Evolutionary conservation across 148 eudicot species (phyloP).

Genomic region (Linanthus parryae): DNA sequence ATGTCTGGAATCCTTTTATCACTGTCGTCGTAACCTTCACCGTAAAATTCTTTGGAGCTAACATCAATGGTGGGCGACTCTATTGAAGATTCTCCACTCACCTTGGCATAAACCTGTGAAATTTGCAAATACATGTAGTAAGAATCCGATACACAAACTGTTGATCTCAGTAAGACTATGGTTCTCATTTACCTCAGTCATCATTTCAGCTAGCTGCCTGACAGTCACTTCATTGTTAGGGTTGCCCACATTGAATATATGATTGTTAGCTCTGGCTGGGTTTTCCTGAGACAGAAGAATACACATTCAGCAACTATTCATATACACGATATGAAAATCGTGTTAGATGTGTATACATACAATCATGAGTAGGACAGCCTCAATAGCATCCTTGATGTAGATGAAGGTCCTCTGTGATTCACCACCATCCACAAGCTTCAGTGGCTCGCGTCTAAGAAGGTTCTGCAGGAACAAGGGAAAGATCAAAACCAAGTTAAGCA

Average conservation of each 20-base stretch:
- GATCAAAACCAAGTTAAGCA: not conserved
- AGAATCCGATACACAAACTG: too few relatives aligned
- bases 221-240: conserved; percentile 99
- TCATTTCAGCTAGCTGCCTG: conserved; percentile 98
- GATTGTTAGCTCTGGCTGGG: conserved; percentile 91
- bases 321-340: not conserved
- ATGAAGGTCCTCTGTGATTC: conserved; percentile 93
- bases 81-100: conserved; percentile 65
- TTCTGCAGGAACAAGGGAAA: conserved; percentile 35
- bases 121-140: conserved; percentile 2
- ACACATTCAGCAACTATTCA: not conserved
- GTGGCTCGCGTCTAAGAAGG: conserved; percentile 86
- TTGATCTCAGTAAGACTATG: too few relatives aligned
- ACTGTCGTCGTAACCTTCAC: conserved; percentile 96
- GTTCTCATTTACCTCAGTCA: conserved; percentile 86
- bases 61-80: conserved; percentile 81
- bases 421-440: conserved; percentile 98
- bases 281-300: conserved; percentile 55
- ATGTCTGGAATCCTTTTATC: conserved; percentile 98
- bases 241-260: conserved; percentile 96
- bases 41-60: conserved; percentile 92
- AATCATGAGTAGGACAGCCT: conserved; percentile 94
- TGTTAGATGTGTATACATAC: conserved; percentile 38
- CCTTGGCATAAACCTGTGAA: conserved; percentile 78
- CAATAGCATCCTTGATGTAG: conserved; percentile 95